Evolutionary conservation across 2,329 filamentous ascomycete genomes (phyloP), one percentile per base, ranked within the genome.

Genomic region (Phaeosphaeria sp.): DNA sequence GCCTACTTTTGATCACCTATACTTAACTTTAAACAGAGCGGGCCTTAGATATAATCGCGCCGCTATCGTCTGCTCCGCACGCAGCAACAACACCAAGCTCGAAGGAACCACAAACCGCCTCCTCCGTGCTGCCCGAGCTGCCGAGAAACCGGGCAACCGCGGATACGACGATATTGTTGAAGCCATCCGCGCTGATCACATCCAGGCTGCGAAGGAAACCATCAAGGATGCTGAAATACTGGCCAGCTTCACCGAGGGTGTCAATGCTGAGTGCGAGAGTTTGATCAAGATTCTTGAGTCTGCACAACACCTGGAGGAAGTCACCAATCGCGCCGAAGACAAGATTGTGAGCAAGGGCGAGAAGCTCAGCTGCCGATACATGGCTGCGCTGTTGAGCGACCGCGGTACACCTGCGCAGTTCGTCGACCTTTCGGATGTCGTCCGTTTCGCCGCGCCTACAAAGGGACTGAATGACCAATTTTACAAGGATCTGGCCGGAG

Each of bases 311-410:
- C 68, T 85, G 58, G 80, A 81, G 61, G 83, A 84, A 54, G 79
- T 86, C 48, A 83, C 81, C 20, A 77, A 73, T 51, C 79, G 81
- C 55, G 82, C 79, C 6, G 83, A 83, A 73, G 83, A 86, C 68
- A 90, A 94, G 67, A 92, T 99, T 61, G 89, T 98, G 60, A 96
- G 93, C 76, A 93, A 95, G 67, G 95, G 95, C 54, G 95, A 99
- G 84, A 98, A 97, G 81, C 82, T 99, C 66, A 96, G 92, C 79
- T 98, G 94, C 78, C 86, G 89, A 30, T 95, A 95, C 77, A 93
- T 99, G 90, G 86, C 94, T 21, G 88, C 90, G 6, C 79, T 98
- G 59, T 79, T 99, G 63, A 88, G 90, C 73, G 93, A 97, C 71
- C 84, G 86, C 69, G 90, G 91, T 18, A 89, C 96, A 4, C 89